Evolutionary conservation across 2,329 filamentous ascomycete species (phyloP).

Genomic region (Bertia moriformis): DNA sequence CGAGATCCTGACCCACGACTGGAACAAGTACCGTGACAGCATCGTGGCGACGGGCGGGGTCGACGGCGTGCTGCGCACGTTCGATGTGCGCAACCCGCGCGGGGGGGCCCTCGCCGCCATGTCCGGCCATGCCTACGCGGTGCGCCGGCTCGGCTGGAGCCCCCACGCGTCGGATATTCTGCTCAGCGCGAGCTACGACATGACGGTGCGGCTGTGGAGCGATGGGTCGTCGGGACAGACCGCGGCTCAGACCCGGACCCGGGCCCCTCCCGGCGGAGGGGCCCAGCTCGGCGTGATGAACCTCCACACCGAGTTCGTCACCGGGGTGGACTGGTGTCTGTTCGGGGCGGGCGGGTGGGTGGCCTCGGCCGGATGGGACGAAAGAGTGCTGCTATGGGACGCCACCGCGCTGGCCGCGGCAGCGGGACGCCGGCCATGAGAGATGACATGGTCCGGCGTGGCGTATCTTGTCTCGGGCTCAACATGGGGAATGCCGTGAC

Average conservation of each 20-base stretch:
- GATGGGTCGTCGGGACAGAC: constrained; percentile 46
- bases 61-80: constrained; percentile 73
- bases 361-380: constrained; percentile 88
- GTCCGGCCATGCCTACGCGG: constrained; percentile 79
- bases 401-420: constrained; percentile 35
- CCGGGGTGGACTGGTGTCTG: constrained; percentile 92
- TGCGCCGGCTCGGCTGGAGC: constrained; percentile 76
- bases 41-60: constrained; percentile 81
- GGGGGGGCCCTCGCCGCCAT: constrained; percentile 62
- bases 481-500: too few relatives aligned
- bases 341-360: constrained; percentile 95
- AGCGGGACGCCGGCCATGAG: too few relatives aligned
- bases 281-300: constrained; percentile 77
- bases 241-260: constrained; percentile 17
- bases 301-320: constrained; percentile 85
- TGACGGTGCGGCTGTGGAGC: constrained; percentile 90
- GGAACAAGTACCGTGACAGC: constrained; percentile 90
- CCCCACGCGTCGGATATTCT: constrained; percentile 79
- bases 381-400: constrained; percentile 83
- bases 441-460: too few relatives aligned
- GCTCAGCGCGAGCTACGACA: constrained; percentile 86
- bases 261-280: constrained; percentile 38
- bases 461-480: too few relatives aligned
- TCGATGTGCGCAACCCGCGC: constrained; percentile 69
- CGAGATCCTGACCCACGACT: constrained; percentile 88